Evolutionary conservation across 768 basidiomycete genomes (phyloP).

Genomic region (Flagelloscypha sp.): DNA sequence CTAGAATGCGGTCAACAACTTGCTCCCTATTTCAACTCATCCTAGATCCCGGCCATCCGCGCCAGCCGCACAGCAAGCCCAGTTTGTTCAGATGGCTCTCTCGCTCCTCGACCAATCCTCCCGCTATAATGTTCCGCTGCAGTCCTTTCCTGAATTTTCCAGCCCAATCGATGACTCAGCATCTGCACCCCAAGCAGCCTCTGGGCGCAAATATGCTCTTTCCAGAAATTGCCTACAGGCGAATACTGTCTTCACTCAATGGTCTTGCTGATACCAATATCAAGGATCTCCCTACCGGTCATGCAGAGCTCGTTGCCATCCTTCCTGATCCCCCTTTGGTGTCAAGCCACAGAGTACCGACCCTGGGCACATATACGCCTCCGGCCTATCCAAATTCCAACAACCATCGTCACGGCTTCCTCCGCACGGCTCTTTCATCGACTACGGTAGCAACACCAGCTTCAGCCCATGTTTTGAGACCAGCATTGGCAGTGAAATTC

Average conservation of each 20-base stretch:
- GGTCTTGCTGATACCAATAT: constrained; percentile 27
- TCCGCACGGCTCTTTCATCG: constrained; percentile 59
- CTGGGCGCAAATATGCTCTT: constrained; percentile 59
- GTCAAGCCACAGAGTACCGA: constrained; percentile 23
- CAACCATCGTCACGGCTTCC: constrained; percentile 37
- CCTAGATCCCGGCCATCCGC: constrained; percentile 56
- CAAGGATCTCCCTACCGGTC: constrained; percentile 48
- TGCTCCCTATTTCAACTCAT: constrained; percentile 60
- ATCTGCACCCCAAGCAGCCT: constrained; percentile 17
- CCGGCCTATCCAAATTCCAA: constrained; percentile 32
- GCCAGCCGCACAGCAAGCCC: constrained; percentile 59
- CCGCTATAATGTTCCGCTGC: constrained; percentile 32
- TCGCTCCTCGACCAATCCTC: constrained; percentile 69
- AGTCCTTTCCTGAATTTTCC: constrained; percentile 17
- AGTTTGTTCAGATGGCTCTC: constrained; percentile 67
- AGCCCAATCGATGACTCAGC: constrained; percentile 14
- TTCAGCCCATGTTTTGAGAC: constrained; percentile 77
- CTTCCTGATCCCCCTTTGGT: constrained; percentile 45
- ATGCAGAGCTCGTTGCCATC: constrained; percentile 71
- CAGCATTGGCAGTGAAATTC: constrained; percentile 70
- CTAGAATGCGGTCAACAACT: constrained; percentile 56
- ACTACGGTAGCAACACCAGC: constrained; percentile 68
- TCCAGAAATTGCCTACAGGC: constrained; percentile 70
- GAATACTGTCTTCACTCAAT: constrained; percentile 50
- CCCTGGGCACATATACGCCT: constrained; percentile 51